Percentiles rank a stretch among this genome's conserved stretches.
Conservation (phyloP, 345 rosid genomes). For the Anastatica hierochuntica region DNA sequence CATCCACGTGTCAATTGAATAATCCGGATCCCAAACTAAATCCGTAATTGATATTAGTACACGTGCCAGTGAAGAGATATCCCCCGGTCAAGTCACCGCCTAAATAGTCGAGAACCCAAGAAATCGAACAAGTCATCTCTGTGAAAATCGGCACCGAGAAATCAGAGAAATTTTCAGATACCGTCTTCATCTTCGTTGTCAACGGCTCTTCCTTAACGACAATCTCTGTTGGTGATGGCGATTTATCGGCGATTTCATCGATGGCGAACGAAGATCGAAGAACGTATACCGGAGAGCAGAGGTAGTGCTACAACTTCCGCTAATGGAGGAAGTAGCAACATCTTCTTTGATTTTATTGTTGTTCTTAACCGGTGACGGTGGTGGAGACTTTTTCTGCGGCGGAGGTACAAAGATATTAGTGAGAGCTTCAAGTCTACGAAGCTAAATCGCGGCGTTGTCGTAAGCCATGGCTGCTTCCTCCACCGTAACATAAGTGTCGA, state of each 20-base stretch:
- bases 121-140: slow-evolving; percentile 43
- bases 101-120: slow-evolving; percentile 29
- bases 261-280: slow-evolving; percentile 46
- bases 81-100: slow-evolving; percentile 30
- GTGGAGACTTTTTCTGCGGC: background rate
- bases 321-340: slow-evolving; percentile 30
- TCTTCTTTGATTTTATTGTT: no score
- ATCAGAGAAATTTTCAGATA: slow-evolving; percentile 33
- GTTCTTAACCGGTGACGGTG: no score
- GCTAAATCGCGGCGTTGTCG: slow-evolving; percentile 85
- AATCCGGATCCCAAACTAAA: slow-evolving; percentile 40
- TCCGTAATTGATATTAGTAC: slow-evolving; percentile 30
- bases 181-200: background rate
- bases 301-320: slow-evolving; percentile 27
- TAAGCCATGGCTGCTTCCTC: slow-evolving; percentile 93
- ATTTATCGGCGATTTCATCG: no score
- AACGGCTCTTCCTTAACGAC: slow-evolving; percentile 14
- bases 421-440: slow-evolving; percentile 87
- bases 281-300: slow-evolving; percentile 63
- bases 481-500: slow-evolving; percentile 83
- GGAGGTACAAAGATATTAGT: slow-evolving; percentile 61
- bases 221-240: background rate
- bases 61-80: slow-evolving; percentile 22
- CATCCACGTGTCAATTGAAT: slow-evolving; percentile 41
- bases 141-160: slow-evolving; percentile 35